Evolutionary conservation across 768 basidiomycete species (phyloP), one percentile per base, ranked within the genome.

Genomic region (Mycena leptocephala): DNA sequence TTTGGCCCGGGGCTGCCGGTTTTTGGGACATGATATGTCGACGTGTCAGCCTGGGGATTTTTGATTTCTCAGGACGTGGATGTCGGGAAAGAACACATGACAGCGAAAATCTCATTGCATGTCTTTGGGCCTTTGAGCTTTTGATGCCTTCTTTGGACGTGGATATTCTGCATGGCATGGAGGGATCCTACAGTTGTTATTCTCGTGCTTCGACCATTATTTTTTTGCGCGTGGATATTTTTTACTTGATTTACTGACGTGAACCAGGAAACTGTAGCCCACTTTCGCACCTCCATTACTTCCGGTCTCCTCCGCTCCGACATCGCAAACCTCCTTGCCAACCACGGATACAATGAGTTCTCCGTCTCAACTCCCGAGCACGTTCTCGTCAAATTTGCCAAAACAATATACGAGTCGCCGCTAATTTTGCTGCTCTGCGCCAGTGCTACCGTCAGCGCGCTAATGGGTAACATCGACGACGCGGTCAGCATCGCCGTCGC

Each of bases 381-480:
- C 0, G 84, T 94, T 11, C 85, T 94, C 48, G 85, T 97, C 82
- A 98, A 98, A 85, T 99, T 99, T 82, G 93, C 94, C 18, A 97
- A 97, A 84, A 97, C 95, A 41, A 97, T 99, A 63, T 98, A 97
- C 84, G 97, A 99, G 86, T 96, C 93, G 81, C 97, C 98, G 2
- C 87, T 99, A 4, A 98, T 98, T 81, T 87, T 99, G 28, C 88
- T 99, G 3, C 87, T 99, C 41, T 94, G 98, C 74, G 98, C 93
- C 32, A 98, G 97, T 82, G 97, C 97, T 0, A 87, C 91, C 22
- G 92, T 99, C 48, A 97, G 96, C 81, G 95, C 95, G 3, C 82
- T 97, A 61, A 96, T 99, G 93, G 98, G 98, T n/a, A 98, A 98
- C 80, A 86, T 95, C 41, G 97, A 99, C 82, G 97, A 99, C 81